Evolutionary conservation across 495 filamentous ascomycete genomes (phyloP).

Genomic region (Halenospora varia): DNA sequence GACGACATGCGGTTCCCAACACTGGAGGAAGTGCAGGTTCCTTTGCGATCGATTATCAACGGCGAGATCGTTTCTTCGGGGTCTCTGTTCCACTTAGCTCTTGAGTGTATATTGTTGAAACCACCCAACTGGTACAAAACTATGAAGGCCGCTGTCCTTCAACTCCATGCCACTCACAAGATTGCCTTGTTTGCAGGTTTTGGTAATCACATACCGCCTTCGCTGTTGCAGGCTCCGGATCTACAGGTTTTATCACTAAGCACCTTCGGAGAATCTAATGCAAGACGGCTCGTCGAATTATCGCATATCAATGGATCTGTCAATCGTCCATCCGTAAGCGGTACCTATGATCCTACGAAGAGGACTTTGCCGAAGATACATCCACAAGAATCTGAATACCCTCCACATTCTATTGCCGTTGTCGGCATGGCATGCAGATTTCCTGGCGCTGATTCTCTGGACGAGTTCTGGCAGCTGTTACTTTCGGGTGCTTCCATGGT

Average conservation of each 20-base stretch:
- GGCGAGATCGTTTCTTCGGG: slow-evolving; percentile 13
- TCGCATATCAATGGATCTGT: too few species aligned
- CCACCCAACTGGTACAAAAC: slow-evolving; percentile 16
- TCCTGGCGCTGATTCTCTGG: slow-evolving; percentile 32
- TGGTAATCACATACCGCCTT: too few species aligned
- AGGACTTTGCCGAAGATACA: not conserved
- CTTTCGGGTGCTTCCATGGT: slow-evolving; percentile 1
- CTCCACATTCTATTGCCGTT: slow-evolving; percentile 46
- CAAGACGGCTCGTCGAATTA: too few species aligned
- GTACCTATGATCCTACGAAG: too few species aligned
- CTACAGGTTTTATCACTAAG: too few species aligned
- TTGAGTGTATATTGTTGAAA: slow-evolving; percentile 1
- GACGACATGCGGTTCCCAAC: slow-evolving; percentile 5
- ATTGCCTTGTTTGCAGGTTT: too few species aligned
- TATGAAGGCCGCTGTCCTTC: not conserved
- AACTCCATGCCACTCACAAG: too few species aligned
- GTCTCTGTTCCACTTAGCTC: not conserved
- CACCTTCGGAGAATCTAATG: too few species aligned
- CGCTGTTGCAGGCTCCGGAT: too few species aligned
- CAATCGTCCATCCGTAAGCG: too few species aligned
- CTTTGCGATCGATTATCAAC: slow-evolving; percentile 17
- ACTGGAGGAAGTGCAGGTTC: slow-evolving; percentile 1
- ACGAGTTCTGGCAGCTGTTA: slow-evolving; percentile 10
- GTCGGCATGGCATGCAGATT: slow-evolving; percentile 57
- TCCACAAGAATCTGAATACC: not conserved